These are phyloP conservation scores for Tremella yokohamensis DNA, from an alignment of 768 basidiomycete genomes.

Conservation along the genomic window DNA sequence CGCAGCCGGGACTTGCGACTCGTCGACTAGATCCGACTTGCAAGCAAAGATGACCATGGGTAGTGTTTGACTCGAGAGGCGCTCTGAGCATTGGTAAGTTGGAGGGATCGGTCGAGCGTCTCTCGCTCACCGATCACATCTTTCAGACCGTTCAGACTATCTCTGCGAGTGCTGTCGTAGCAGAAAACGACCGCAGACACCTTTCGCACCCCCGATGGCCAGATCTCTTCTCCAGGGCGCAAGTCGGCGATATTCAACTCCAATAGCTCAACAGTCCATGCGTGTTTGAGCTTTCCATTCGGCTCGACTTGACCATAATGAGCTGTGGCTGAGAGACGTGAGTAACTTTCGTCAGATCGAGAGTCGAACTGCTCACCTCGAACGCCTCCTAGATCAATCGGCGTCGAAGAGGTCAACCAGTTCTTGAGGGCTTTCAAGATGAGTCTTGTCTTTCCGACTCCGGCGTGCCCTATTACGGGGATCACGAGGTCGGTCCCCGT, in stretches of 20 bases:
- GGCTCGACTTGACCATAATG: constrained; percentile 26
- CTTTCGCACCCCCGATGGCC: constrained; percentile 53
- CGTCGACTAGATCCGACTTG: constrained; percentile 68
- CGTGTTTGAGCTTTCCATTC: constrained; percentile 33
- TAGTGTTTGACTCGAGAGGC: constrained; percentile 57
- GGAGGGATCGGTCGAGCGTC: not conserved
- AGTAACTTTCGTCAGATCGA: constrained; percentile 1
- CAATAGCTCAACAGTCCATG: constrained; percentile 37
- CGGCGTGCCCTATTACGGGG: constrained; percentile 70
- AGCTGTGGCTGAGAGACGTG: not conserved
- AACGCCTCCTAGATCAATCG: constrained; percentile 10
- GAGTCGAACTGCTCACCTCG: constrained; percentile 27
- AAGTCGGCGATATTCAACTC: constrained; percentile 49
- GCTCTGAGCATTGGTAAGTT: not conserved
- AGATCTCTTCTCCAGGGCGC: constrained; percentile 32
- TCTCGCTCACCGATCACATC: constrained; percentile 66
- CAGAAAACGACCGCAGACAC: constrained; percentile 80
- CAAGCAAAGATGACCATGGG: constrained; percentile 77
- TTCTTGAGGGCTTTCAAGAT: constrained; percentile 71
- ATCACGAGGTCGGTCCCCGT: constrained; percentile 51
- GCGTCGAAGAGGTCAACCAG: constrained; percentile 45
- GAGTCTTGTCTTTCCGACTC: constrained; percentile 80
- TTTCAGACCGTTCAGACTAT: constrained; percentile 66
- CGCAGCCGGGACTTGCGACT: constrained; percentile 45
- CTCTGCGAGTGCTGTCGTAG: constrained; percentile 67